Evolutionary conservation across 2,329 filamentous ascomycete genomes (phyloP).

Genomic region (Fusarium oligoseptatum): DNA sequence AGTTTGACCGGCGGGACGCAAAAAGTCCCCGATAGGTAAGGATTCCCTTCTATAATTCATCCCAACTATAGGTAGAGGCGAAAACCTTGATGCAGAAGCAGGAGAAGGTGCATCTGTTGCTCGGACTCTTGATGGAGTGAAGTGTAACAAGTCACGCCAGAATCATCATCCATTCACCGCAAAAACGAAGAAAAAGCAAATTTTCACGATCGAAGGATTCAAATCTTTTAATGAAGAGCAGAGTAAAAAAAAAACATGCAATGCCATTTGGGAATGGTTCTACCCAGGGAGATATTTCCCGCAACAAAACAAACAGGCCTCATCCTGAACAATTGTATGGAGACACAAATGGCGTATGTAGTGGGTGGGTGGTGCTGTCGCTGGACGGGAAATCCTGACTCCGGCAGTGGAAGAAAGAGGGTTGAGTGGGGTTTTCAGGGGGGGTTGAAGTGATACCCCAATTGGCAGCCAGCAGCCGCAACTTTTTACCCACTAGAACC

Average conservation of each 20-base stretch:
- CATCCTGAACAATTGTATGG: constrained; percentile 22
- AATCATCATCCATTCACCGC: neutral
- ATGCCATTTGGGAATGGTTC: neutral
- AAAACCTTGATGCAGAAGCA: neutral
- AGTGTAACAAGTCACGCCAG: constrained; percentile 2
- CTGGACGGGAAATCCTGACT: constrained; percentile 23
- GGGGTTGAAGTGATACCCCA: neutral
- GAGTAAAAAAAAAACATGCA: constrained; percentile 4
- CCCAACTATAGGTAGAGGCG: constrained; percentile 17
- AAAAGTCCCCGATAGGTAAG: constrained; percentile 21
- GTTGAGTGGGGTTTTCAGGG: constrained; percentile 25
- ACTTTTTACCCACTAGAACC: neutral
- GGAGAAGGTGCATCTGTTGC: neutral
- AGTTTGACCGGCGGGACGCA: constrained; percentile 25
- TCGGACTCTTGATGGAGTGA: neutral
- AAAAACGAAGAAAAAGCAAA: neutral
- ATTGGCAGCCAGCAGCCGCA: neutral
- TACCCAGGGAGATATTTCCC: neutral
- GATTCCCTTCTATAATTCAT: constrained; percentile 28
- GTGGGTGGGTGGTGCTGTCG: neutral
- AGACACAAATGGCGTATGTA: constrained; percentile 3
- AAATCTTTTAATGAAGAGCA: constrained; percentile 20
- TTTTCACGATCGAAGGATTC: constrained; percentile 9
- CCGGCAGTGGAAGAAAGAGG: constrained; percentile 27
- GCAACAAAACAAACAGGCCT: constrained; percentile 23